Evolutionary conservation across 352 stramenopile genomes (phyloP).

Genomic region (Globisporangium alternatum): DNA sequence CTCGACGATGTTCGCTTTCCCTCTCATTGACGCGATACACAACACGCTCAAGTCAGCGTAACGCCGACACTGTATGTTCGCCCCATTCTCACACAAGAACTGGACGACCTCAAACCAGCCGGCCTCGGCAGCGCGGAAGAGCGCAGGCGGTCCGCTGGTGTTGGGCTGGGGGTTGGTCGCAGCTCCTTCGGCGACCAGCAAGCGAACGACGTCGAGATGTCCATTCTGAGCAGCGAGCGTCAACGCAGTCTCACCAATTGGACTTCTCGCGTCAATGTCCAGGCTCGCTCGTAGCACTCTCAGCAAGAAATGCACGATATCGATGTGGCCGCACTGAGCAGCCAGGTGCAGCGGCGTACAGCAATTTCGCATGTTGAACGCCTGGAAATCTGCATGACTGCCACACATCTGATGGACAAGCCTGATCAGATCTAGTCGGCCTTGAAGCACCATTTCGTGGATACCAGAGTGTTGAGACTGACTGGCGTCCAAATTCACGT

Average conservation of each 20-base stretch:
- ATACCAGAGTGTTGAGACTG: no score
- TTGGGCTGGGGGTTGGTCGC: neutral
- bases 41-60: neutral
- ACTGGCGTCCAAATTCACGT: no score
- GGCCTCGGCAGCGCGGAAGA: neutral
- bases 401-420: neutral
- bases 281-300: neutral
- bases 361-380: neutral
- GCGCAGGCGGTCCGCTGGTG: neutral
- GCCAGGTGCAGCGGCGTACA: conserved; percentile 2
- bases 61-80: neutral
- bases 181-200: neutral
- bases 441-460: no score
- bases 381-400: neutral
- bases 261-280: neutral
- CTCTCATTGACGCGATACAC: neutral
- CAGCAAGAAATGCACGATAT: neutral
- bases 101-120: neutral
- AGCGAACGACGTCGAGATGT: neutral
- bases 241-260: neutral
- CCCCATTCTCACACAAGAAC: conserved; percentile 4
- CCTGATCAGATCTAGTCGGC: neutral
- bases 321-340: neutral
- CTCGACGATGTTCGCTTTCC: neutral
- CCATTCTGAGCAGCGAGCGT: neutral